A percentile compares a stretch with the other conserved stretches of the same genome.
These are phyloP conservation scores for Teratosphaeria nubilosa DNA, from an alignment of 2,329 filamentous ascomycete species.

Conservation along the genomic window DNA sequence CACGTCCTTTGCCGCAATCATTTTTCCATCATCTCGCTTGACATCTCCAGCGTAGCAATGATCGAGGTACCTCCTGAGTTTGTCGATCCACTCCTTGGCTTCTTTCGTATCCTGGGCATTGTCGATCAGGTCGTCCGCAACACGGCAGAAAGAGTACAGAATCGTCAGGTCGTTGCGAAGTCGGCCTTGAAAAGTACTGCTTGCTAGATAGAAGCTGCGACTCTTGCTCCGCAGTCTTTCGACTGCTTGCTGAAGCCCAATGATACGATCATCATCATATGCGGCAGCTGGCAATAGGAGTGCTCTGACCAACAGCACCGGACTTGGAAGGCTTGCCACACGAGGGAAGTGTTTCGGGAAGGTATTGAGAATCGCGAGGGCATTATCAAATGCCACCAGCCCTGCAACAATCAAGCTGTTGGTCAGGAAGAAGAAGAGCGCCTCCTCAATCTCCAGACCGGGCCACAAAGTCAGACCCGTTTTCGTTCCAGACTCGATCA, in stretches of 20 bases:
- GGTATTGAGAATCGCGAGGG: conserved; percentile 53
- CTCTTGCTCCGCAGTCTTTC: conserved; percentile 52
- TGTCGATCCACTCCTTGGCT: conserved; percentile 48
- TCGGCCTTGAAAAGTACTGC: conserved; percentile 56
- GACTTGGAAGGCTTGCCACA: conserved; percentile 41
- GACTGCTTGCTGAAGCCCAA: conserved; percentile 51
- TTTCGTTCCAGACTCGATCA: conserved; percentile 59
- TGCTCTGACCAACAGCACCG: conserved; percentile 42
- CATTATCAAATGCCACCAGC: conserved; percentile 58
- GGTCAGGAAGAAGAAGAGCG: conserved; percentile 61
- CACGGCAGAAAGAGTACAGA: conserved; percentile 63
- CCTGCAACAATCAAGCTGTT: conserved; percentile 63
- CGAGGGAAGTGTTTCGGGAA: conserved; percentile 50
- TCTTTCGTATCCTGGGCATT: conserved; percentile 45
- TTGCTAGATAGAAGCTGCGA: conserved; percentile 64
- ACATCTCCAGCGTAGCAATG: conserved; percentile 35
- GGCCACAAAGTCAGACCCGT: conserved; percentile 53
- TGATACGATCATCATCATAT: conserved; percentile 50
- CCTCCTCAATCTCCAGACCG: conserved; percentile 62
- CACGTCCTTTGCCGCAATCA: conserved; percentile 18
- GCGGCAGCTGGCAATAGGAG: conserved; percentile 37
- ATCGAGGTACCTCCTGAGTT: conserved; percentile 48
- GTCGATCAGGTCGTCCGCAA: conserved; percentile 65
- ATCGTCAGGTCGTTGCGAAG: conserved; percentile 58
- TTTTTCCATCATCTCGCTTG: conserved; percentile 15